These are phyloP conservation scores for Phialophora chinensis DNA, from an alignment of 2,329 filamentous ascomycete genomes.

Conservation along the genomic window DNA sequence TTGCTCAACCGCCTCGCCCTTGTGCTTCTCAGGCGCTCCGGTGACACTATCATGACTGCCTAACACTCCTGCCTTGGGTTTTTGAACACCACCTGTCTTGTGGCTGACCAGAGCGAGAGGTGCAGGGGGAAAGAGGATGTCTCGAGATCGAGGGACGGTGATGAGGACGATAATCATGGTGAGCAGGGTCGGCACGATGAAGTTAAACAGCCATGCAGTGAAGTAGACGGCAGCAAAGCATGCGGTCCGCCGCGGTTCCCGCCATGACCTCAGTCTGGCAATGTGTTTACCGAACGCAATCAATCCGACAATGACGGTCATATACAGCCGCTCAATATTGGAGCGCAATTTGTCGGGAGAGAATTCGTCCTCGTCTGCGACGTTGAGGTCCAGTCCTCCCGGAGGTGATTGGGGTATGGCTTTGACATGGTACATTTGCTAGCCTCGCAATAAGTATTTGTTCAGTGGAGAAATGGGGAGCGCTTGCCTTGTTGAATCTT, in stretches of 20 bases:
- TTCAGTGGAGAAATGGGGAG: constrained; percentile 1
- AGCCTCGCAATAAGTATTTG: constrained; percentile 39
- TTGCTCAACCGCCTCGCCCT: constrained; percentile 81
- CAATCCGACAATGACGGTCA: constrained; percentile 73
- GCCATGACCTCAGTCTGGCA: constrained; percentile 78
- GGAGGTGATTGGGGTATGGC: constrained; percentile 65
- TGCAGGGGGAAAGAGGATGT: constrained; percentile 74
- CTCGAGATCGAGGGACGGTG: constrained; percentile 66
- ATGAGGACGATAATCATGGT: constrained; percentile 69
- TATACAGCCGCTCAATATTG: constrained; percentile 80
- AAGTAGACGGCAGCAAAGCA: constrained; percentile 68
- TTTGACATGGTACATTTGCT: constrained; percentile 75
- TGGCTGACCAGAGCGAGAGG: constrained; percentile 74
- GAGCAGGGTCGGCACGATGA: constrained; percentile 68
- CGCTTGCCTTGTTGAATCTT: constrained; percentile 71
- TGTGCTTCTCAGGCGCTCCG: constrained; percentile 80
- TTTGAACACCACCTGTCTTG: constrained; percentile 75
- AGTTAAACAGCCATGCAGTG: constrained; percentile 73
- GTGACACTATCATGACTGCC: constrained; percentile 79
- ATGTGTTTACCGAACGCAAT: constrained; percentile 75
- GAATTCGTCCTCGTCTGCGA: constrained; percentile 82
- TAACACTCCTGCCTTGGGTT: constrained; percentile 74
- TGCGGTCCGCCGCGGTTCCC: constrained; percentile 71
- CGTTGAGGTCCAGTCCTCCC: constrained; percentile 77
- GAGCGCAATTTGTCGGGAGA: constrained; percentile 81